These are phyloP conservation scores for Elsinoe ampelina DNA, from an alignment of 2,329 filamentous ascomycete genomes.

Conservation along the genomic window DNA sequence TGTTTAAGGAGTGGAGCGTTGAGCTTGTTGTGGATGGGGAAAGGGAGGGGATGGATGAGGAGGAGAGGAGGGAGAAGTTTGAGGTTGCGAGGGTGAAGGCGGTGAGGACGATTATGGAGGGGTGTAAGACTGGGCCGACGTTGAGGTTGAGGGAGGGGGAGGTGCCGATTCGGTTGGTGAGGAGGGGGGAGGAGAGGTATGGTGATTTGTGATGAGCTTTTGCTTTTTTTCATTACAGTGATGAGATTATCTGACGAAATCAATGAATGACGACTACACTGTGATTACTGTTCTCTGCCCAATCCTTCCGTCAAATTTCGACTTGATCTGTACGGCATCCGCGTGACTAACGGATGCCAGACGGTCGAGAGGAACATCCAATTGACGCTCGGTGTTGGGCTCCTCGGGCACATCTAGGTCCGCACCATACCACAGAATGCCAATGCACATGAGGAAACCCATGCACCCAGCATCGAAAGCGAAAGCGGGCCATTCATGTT, in stretches of 20 bases:
- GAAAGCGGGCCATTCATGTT: conserved; percentile 34
- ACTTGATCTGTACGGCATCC: neutral
- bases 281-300: conserved; percentile 7
- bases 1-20: conserved; percentile 8
- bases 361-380: neutral
- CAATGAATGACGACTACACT: neutral
- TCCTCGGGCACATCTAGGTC: neutral
- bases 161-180: neutral
- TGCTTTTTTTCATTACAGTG: neutral
- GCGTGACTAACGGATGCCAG: neutral
- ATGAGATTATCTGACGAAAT: neutral
- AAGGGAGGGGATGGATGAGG: neutral
- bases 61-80: neutral
- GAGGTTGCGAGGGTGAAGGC: neutral
- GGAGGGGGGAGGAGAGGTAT: neutral
- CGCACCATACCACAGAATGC: conserved; percentile 1
- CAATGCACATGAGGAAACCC: conserved; percentile 15
- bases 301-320: neutral
- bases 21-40: neutral
- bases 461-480: conserved; percentile 37
- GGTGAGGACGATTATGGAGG: conserved; percentile 1
- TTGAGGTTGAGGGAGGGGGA: conserved; percentile 3
- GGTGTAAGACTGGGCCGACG: neutral
- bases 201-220: neutral
- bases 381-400: neutral